These are phyloP conservation scores for Xylariaceae sp. DNA, from an alignment of 2,329 filamentous ascomycete species.

Conservation along the genomic window DNA sequence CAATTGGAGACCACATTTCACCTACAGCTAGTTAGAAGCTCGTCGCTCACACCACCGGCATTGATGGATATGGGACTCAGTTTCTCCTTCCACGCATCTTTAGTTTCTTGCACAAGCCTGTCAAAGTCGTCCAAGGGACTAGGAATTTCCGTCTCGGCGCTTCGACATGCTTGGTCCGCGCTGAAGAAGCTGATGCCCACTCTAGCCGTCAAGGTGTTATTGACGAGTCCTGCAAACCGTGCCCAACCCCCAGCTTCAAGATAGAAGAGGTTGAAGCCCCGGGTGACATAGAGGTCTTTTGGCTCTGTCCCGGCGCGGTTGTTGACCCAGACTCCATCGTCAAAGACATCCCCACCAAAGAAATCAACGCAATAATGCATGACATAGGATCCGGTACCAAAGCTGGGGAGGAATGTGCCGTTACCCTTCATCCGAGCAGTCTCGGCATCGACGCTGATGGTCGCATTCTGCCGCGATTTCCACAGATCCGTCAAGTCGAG, in stretches of 20 bases:
- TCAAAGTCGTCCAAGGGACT: constrained; percentile 65
- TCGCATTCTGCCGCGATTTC: constrained; percentile 56
- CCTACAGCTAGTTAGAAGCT: constrained; percentile 57
- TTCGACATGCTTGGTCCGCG: constrained; percentile 64
- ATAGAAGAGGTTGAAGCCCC: constrained; percentile 52
- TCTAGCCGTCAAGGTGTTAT: constrained; percentile 60
- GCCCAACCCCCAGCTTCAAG: constrained; percentile 61
- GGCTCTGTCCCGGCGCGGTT: constrained; percentile 48
- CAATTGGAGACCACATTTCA: background rate
- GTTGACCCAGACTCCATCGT: constrained; percentile 50
- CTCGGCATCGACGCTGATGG: constrained; percentile 54
- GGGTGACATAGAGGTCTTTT: constrained; percentile 46
- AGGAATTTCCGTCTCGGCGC: constrained; percentile 68
- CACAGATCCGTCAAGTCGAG: constrained; percentile 68
- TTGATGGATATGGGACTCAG: constrained; percentile 60
- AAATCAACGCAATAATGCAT: constrained; percentile 69
- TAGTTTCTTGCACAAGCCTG: constrained; percentile 53
- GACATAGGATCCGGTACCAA: constrained; percentile 64
- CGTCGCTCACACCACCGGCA: constrained; percentile 54
- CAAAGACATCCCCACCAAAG: constrained; percentile 47
- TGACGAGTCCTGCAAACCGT: constrained; percentile 54
- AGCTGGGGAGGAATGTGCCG: constrained; percentile 65
- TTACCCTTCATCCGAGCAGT: constrained; percentile 63
- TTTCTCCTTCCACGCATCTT: constrained; percentile 64
- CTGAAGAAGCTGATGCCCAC: constrained; percentile 71